phyloP scores from a whole-genome alignment of 352 stramenopile genomes.

The Salisapilia sapeloensis region DNA sequence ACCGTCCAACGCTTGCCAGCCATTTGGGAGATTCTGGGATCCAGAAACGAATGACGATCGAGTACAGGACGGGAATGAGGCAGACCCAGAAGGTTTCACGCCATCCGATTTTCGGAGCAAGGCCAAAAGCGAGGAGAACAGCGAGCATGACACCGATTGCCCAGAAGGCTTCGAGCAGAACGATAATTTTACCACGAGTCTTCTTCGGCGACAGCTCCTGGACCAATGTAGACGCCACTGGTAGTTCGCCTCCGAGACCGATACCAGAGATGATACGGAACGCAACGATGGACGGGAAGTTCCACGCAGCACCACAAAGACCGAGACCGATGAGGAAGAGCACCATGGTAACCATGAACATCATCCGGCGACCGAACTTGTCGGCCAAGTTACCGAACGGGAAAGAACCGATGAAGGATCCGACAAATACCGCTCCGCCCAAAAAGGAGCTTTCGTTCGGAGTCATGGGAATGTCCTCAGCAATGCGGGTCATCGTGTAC shows the following conservation, averaged over 20 bases:
- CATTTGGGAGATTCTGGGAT: constrained; percentile 59
- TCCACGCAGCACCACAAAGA: constrained; percentile 25
- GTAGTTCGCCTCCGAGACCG: constrained; percentile 39
- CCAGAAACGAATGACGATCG: constrained; percentile 21
- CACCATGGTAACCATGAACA: constrained; percentile 52
- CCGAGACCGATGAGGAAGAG: constrained; percentile 32
- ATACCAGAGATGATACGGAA: constrained; percentile 49
- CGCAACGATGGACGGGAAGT: constrained; percentile 29
- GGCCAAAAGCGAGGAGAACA: constrained; percentile 25
- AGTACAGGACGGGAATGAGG: constrained; percentile 30
- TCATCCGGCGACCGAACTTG: constrained; percentile 38
- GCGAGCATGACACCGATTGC: constrained; percentile 37
- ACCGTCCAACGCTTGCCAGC: constrained; percentile 42
- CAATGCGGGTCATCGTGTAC: constrained; percentile 23
- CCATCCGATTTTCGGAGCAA: constrained; percentile 32
- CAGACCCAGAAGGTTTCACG: constrained; percentile 37
- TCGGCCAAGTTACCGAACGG: constrained; percentile 35
- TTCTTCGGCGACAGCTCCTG: constrained; percentile 40
- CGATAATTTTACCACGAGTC: constrained; percentile 40
- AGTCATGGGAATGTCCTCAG: constrained; percentile 21
- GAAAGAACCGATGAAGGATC: constrained; percentile 44
- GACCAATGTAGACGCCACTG: constrained; percentile 33
- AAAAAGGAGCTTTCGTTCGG: constrained; percentile 19
- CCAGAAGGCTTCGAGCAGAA: constrained; percentile 52
- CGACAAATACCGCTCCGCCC: constrained; percentile 31